Conservation (phyloP, 208 protist genomes). For the Crithidia sp. region DNA sequence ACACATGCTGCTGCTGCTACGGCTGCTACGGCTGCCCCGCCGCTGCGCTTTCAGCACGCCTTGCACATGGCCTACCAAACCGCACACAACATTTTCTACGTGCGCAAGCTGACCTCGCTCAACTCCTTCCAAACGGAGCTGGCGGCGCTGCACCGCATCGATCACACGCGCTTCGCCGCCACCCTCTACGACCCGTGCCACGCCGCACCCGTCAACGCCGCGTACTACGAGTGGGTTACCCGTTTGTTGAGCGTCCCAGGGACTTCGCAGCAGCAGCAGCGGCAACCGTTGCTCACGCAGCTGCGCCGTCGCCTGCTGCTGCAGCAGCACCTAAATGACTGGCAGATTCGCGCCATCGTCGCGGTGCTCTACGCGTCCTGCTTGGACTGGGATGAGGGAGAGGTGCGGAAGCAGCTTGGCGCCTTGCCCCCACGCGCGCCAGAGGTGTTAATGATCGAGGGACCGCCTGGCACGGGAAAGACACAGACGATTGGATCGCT, state of each 20-base stretch:
- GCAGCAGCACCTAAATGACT: slow-evolving; percentile 54
- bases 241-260: slow-evolving; percentile 24
- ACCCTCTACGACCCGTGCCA: slow-evolving; percentile 70
- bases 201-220: slow-evolving; percentile 34
- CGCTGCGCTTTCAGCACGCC: slow-evolving; percentile 59
- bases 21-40: background rate
- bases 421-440: slow-evolving; percentile 26
- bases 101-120: slow-evolving; percentile 59
- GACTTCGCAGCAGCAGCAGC: background rate
- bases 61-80: slow-evolving; percentile 43
- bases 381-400: slow-evolving; percentile 44
- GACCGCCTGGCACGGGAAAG: slow-evolving; percentile 91
- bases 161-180: slow-evolving; percentile 51
- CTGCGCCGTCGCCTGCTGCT: slow-evolving; percentile 42
- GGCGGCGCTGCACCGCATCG: slow-evolving; percentile 54
- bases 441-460: slow-evolving; percentile 79
- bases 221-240: slow-evolving; percentile 38
- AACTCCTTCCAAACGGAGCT: slow-evolving; percentile 48
- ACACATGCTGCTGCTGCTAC: too few relatives aligned
- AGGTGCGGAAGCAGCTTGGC: slow-evolving; percentile 4
- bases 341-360: slow-evolving; percentile 68
- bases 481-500: slow-evolving; percentile 88
- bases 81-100: slow-evolving; percentile 38
- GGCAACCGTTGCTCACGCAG: slow-evolving; percentile 18
- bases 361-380: slow-evolving; percentile 55